Evolutionary conservation across 2,329 filamentous ascomycete genomes (phyloP), one percentile per base, ranked within the genome.

Genomic region (Colletotrichum sp.): DNA sequence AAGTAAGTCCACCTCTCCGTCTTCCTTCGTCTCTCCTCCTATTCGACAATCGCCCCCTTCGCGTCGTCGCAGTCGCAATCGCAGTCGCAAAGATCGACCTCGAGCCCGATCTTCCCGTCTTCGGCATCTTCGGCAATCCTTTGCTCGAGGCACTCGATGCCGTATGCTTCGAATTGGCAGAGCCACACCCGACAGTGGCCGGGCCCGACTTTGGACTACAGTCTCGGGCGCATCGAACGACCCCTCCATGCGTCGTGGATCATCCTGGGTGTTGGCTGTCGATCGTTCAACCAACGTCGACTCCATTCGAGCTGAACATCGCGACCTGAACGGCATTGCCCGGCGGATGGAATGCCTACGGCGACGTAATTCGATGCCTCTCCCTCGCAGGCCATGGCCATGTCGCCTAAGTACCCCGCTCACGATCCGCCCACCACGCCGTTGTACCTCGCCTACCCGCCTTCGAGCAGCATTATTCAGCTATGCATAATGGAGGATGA

Each of bases 1-100:
- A 89, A 89, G 88, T 89, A 84, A 89, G 88, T 89, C 18, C 30
- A 48, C 57, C 28, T n/a, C 8, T 9, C 9, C 26, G 8, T 78
- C 79, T 77, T 60, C 79, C 67, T 79, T 79, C 78, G 72, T 72
- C 59, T 62, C 28, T 77, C 64, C 67, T 71, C 74, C 63, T 62
- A 57, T 62, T 71, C 65, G 69, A 62, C 64, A 74, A 32, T 8
- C 2, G n/a, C 34, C 63, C 52, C 16, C 36, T 32, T 74, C 74
- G 74, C 44, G 68, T 68, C 10, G 26, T 72, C 72, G 68, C 68
- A 67, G 65, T 72, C 70, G 64, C 63, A 68, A 16, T 62, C 68
- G 72, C 62, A 62, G 68, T 73, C 70, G 73, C 69, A 63, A 65
- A 48, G 57, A 15, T 13, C 59, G n/a, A 24, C 30, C 28, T 69